Percentiles rank a stretch among this genome's conserved stretches.
phyloP scores from a whole-genome alignment of 1,139 yeast genomes.

The Wickerhamiella pararugosa region DNA sequence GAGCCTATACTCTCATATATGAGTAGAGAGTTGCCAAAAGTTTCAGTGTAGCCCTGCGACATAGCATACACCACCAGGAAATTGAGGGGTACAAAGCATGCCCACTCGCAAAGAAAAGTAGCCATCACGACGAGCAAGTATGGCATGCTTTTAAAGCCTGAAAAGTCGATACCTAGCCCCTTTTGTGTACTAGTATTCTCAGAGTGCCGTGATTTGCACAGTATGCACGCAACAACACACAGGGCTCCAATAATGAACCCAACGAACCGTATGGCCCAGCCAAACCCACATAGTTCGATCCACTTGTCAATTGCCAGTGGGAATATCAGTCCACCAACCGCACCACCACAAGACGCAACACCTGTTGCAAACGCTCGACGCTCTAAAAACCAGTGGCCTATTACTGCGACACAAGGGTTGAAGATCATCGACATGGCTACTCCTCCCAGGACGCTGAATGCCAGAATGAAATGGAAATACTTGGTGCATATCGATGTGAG shows the following conservation, averaged over 20 bases:
- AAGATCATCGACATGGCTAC: conserved; percentile 42
- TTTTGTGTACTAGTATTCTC: conserved; percentile 13
- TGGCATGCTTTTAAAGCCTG: conserved; percentile 29
- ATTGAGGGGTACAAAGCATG: conserved; percentile 35
- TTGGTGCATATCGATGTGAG: conserved; percentile 37
- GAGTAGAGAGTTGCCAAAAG: conserved; percentile 30
- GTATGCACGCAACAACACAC: conserved; percentile 26
- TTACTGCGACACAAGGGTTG: conserved; percentile 43
- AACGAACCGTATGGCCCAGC: conserved; percentile 46
- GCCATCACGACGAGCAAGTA: conserved; percentile 31
- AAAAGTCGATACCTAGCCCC: conserved; percentile 24
- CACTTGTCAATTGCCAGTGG: conserved; percentile 40
- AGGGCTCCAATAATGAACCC: conserved; percentile 34
- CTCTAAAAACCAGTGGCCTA: conserved; percentile 46
- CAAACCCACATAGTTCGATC: conserved; percentile 35
- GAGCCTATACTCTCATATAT: conserved; percentile 36
- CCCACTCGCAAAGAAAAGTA: conserved; percentile 34
- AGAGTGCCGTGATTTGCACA: conserved; percentile 32
- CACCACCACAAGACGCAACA: conserved; percentile 45
- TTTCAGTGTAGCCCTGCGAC: conserved; percentile 28
- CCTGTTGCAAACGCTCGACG: conserved; percentile 44
- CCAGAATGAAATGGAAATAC: conserved; percentile 44
- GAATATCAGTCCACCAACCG: conserved; percentile 46
- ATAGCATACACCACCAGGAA: conserved; percentile 40
- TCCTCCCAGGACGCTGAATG: conserved; percentile 45